phyloP scores from a whole-genome alignment of 495 filamentous ascomycete species.

The Aspergillus cavernicola region DNA sequence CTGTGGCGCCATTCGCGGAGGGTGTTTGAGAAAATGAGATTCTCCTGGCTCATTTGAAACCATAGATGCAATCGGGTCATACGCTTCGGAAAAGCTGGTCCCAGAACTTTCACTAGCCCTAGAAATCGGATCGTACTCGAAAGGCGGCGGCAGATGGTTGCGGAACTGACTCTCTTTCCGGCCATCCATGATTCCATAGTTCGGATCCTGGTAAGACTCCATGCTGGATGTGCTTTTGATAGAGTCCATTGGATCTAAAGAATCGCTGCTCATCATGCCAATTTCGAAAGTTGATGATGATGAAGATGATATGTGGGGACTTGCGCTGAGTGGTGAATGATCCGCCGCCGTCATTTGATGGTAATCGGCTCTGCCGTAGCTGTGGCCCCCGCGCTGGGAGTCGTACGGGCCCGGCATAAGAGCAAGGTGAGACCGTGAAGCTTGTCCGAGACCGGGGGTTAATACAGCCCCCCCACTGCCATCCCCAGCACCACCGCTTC shows the following conservation, averaged over 20 bases:
- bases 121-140: slow-evolving; percentile 23
- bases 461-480: slow-evolving; percentile 26
- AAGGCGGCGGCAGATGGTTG: slow-evolving; percentile 18
- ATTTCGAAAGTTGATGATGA: slow-evolving; percentile 42
- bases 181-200: slow-evolving; percentile 23
- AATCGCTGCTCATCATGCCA: slow-evolving; percentile 34
- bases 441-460: slow-evolving; percentile 33
- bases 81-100: slow-evolving; percentile 19
- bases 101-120: slow-evolving; percentile 18
- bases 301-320: slow-evolving; percentile 42
- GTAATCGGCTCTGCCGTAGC: slow-evolving; percentile 35
- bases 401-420: slow-evolving; percentile 42
- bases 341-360: slow-evolving; percentile 34
- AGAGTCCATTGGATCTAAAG: slow-evolving; percentile 42
- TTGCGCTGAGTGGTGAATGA: slow-evolving; percentile 39
- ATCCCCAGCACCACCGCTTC: slow-evolving; percentile 34
- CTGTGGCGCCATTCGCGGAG: slow-evolving; percentile 13
- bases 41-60: slow-evolving; percentile 24
- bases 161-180: slow-evolving; percentile 25
- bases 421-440: slow-evolving; percentile 32
- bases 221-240: slow-evolving; percentile 32
- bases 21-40: slow-evolving; percentile 22
- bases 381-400: slow-evolving; percentile 30
- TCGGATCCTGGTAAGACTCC: slow-evolving; percentile 34
- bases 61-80: slow-evolving; percentile 26